Conservation (phyloP, 2,329 filamentous ascomycete genomes). For the Cladophialophora psammophila region DNA sequence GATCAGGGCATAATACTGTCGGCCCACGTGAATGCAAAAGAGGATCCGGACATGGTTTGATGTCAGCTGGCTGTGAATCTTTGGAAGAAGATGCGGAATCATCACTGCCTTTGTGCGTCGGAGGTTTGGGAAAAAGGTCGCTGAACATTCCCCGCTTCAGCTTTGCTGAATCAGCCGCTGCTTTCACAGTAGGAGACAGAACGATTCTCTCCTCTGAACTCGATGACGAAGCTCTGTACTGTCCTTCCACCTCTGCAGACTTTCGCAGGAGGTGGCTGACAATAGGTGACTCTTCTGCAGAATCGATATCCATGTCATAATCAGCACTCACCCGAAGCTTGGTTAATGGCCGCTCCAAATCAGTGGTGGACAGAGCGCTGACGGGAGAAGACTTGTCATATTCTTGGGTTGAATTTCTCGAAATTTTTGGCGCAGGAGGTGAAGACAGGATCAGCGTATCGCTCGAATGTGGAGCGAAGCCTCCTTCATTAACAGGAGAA, state of each 20-base stretch:
- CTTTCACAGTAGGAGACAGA: constrained; percentile 37
- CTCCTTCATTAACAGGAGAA: constrained; percentile 28
- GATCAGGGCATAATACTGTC: constrained; percentile 36
- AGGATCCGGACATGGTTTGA: constrained; percentile 34
- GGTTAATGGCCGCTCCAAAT: constrained; percentile 36
- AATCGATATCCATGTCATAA: constrained; percentile 28
- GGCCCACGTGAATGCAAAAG: constrained; percentile 31
- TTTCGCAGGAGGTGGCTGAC: constrained; percentile 30
- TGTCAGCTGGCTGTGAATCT: constrained; percentile 2
- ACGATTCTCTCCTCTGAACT: constrained; percentile 26
- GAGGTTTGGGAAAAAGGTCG: constrained; percentile 28
- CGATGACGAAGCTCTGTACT: neutral
- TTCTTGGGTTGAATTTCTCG: neutral
- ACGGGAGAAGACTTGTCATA: neutral
- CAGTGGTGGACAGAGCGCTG: constrained; percentile 20
- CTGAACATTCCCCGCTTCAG: constrained; percentile 37
- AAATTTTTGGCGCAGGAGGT: neutral
- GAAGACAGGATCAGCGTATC: constrained; percentile 6
- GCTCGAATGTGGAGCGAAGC: neutral
- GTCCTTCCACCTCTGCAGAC: constrained; percentile 17
- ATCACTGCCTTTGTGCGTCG: constrained; percentile 21
- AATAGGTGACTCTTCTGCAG: constrained; percentile 35
- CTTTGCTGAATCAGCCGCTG: constrained; percentile 41
- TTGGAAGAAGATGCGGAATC: constrained; percentile 16
- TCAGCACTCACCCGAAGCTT: constrained; percentile 31